These are phyloP conservation scores for Pythium apleroticum DNA, from an alignment of 352 stramenopile genomes.

Conservation along the genomic window DNA sequence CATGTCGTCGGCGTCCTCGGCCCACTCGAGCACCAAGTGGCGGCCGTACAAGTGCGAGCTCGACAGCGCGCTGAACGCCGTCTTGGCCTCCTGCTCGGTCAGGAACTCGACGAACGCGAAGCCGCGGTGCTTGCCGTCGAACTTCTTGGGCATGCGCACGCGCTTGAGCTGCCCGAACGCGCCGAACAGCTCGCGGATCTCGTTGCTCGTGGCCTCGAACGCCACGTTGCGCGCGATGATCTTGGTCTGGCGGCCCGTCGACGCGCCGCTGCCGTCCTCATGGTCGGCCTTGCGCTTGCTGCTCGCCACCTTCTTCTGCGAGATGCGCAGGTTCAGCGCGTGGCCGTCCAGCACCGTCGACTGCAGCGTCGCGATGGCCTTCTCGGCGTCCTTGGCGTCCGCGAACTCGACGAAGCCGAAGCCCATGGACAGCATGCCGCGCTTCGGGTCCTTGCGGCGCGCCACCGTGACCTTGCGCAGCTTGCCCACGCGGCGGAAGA, in stretches of 20 bases:
- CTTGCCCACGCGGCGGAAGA: conserved; percentile 68
- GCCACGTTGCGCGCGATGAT: conserved; percentile 98
- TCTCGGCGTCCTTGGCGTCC: conserved; percentile 82
- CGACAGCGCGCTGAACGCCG: conserved; percentile 90
- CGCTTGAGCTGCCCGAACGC: conserved; percentile 97
- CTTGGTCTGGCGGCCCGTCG: conserved; percentile 86
- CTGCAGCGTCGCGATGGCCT: conserved; percentile 76
- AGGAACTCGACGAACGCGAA: conserved; percentile 99
- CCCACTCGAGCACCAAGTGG: conserved; percentile 98
- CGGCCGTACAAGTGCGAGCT: conserved; percentile 98
- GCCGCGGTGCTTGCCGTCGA: conserved; percentile 95
- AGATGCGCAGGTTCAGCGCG: conserved; percentile 93
- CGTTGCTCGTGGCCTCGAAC: conserved; percentile 96
- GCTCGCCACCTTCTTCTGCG: conserved; percentile 71
- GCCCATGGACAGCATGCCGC: conserved; percentile 93
- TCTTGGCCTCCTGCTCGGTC: conserved; percentile 93
- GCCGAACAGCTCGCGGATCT: conserved; percentile 97
- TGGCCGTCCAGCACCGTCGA: conserved; percentile 94
- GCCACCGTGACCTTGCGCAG: conserved; percentile 89
- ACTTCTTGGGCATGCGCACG: conserved; percentile 98
- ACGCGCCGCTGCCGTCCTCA: conserved; percentile 36
- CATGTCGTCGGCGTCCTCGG: conserved; percentile 86
- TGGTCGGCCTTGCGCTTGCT: conserved; percentile 40
- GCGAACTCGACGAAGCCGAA: conserved; percentile 99
- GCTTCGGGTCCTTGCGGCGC: conserved; percentile 78